Base-by-base conservation (phyloP, 805 yeast genomes). In the Saccharomycodes ludwigii region DNA sequence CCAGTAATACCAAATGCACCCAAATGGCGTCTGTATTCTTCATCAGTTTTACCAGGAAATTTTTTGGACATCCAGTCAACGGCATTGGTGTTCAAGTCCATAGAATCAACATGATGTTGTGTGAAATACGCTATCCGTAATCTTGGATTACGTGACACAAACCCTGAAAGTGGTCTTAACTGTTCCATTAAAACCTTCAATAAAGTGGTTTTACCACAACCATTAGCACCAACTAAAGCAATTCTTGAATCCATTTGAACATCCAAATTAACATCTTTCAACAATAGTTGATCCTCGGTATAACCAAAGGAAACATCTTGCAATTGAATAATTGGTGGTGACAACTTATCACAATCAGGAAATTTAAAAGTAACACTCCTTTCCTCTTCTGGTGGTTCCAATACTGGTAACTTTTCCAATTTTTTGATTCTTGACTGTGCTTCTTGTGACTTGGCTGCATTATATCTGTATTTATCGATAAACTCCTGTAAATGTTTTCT, bases 1-100 rank as follows among this genome's bases (percentile, higher is more conserved):
- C 98, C 98, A 4, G 95, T 84, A 40, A 91, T 88, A 56, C 98
- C 98, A 58, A 91, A 91, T 1, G 95, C 79, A 32, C 98, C 98
- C 44, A 91, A 66, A 52, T 86, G 95, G 48, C 95, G 77, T 65
- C 98, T 77, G 55, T 88, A 88, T 56, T 91, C 97, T 59, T 91
- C 97, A 50, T 85, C 97, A 2, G 85, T 73, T 55, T 77, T 84
- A 35, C 97, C 97, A 2, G 96, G 98, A 64, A 66, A 84, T 4
- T 77, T 72, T 38, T 70, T 64, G 6, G 94, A 76, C 82, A 91
- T 71, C 97, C 98, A 91, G 30, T 82, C 76, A 7, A 91, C 95
- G 0, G 98, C 96, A 35, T 82, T 79, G 27, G 73, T 59, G 11
- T 57, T 67, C 44, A 86, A 62, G 50, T 91, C 97, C 95, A 91